These are phyloP conservation scores for Amanita thiersii DNA, from an alignment of 768 basidiomycete species.

Conservation along the genomic window DNA sequence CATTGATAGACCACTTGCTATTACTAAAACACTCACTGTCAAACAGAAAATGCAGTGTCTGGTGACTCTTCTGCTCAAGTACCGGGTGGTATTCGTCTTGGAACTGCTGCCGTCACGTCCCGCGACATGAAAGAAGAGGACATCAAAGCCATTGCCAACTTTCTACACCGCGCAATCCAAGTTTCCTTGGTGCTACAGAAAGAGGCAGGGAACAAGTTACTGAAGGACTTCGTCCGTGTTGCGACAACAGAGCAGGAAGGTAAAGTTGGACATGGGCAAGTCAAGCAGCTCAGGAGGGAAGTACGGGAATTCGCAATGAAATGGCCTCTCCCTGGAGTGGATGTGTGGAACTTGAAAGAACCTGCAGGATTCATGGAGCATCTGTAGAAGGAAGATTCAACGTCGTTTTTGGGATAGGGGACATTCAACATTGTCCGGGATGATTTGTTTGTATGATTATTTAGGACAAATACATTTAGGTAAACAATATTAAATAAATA, in stretches of 20 bases:
- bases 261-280: constrained; percentile 61
- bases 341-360: constrained; percentile 36
- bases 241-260: constrained; percentile 64
- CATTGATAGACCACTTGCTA: constrained; percentile 9
- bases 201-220: constrained; percentile 88
- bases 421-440: constrained; percentile 48
- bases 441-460: constrained; percentile 18
- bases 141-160: constrained; percentile 78
- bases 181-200: constrained; percentile 85
- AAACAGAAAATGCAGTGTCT: constrained; percentile 87
- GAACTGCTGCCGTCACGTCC: constrained; percentile 90
- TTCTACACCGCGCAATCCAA: constrained; percentile 93
- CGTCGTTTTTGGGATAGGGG: constrained; percentile 28
- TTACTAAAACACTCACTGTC: neutral
- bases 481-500: too few species aligned
- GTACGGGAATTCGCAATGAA: constrained; percentile 73
- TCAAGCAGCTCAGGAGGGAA: constrained; percentile 69
- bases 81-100: constrained; percentile 95
- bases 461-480: neutral
- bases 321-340: constrained; percentile 93
- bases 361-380: constrained; percentile 62
- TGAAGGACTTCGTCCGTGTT: constrained; percentile 91
- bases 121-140: constrained; percentile 88
- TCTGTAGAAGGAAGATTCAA: constrained; percentile 40
- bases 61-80: constrained; percentile 94